Evolutionary conservation across 1,284 basidiomycete genomes (phyloP), one percentile per base, ranked within the genome.

Genomic region (Trametes pubescens): DNA sequence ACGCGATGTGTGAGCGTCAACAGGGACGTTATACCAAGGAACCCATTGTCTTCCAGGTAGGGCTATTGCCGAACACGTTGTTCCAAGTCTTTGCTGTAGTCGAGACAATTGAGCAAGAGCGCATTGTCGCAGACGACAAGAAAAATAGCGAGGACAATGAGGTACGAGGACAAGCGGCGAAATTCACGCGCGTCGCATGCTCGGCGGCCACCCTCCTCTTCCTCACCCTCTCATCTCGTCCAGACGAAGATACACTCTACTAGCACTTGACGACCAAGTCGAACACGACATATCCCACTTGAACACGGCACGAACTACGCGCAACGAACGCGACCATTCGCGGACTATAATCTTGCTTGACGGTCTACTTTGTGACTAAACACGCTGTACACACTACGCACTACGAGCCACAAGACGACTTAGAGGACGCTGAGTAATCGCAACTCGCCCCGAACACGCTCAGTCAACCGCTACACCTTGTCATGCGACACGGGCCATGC

Each of bases 401-500:
- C 57, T 29, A 43, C 18, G 11, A 40, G 26, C 29, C 55, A 26
- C 51, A 34, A 22, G 14, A 56, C 37, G 26, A 16, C 35, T n/a
- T 13, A 18, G 7, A 11, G 46, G 18, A 55, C 22, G 5, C n/a
- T 16, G n/a, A 35, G 11, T 32, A 34, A 2, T 21, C 4, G 37
- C 5, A 22, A 18, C 22, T n/a, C 47, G 16, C 43, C 37, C 21
- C 14, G 13, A 18, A 38, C 32, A 37, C n/a, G 11, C n/a, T 49
- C 2, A 40, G 3, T 35, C 38, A 48, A 35, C 21, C 38, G 54
- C 24, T 48, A 48, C 37, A 32, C 43, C 51, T 44, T 43, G 57
- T 34, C 57, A 62, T 62, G 64, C 52, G 32, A 62, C 26, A 48
- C 18, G 22, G 44, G 43, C 49, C 57, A 68, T 68, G 67, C 67